A percentile compares a stretch with the other conserved stretches of the same genome.
phyloP scores from a whole-genome alignment of 768 basidiomycete species.

The Hygrocybe coccinea region DNA sequence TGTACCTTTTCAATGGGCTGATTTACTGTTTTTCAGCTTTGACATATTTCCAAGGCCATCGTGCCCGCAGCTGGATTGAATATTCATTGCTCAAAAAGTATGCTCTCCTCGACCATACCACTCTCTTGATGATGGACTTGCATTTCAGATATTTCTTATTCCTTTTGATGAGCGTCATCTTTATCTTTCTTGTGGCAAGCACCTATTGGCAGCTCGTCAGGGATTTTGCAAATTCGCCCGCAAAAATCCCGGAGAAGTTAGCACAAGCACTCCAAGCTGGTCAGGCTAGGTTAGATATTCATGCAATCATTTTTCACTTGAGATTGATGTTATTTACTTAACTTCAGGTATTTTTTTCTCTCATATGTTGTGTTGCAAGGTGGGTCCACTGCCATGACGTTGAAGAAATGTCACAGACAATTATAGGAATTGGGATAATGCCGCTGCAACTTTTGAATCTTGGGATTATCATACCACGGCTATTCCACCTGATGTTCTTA shows the following conservation, averaged over 20 bases:
- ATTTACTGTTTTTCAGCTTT: constrained; percentile 38
- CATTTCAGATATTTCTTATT: constrained; percentile 82
- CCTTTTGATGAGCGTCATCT: constrained; percentile 86
- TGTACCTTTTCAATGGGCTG: constrained; percentile 1
- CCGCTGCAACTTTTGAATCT: constrained; percentile 91
- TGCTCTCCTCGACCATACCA: constrained; percentile 15
- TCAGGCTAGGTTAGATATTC: constrained; percentile 51
- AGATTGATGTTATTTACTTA: constrained; percentile 4
- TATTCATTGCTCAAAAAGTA: constrained; percentile 91
- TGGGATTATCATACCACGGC: constrained; percentile 77
- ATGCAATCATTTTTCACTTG: constrained; percentile 7
- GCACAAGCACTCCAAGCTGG: constrained; percentile 78
- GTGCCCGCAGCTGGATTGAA: constrained; percentile 88
- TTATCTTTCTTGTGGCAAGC: constrained; percentile 87
- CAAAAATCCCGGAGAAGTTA: constrained; percentile 90
- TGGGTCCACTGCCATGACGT: constrained; percentile 13
- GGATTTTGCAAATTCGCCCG: constrained; percentile 89
- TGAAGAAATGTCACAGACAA: not conserved
- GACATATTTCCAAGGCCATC: constrained; percentile 87
- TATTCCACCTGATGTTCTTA: constrained; percentile 67
- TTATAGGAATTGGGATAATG: constrained; percentile 83
- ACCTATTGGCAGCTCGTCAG: constrained; percentile 89
- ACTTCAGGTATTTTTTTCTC: constrained; percentile 69
- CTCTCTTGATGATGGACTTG: not conserved
- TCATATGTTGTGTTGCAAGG: constrained; percentile 84